A percentile compares a stretch with the other conserved stretches of the same genome.
Conservation (phyloP, 768 basidiomycete species). For the Podaxis mareebaensis region DNA sequence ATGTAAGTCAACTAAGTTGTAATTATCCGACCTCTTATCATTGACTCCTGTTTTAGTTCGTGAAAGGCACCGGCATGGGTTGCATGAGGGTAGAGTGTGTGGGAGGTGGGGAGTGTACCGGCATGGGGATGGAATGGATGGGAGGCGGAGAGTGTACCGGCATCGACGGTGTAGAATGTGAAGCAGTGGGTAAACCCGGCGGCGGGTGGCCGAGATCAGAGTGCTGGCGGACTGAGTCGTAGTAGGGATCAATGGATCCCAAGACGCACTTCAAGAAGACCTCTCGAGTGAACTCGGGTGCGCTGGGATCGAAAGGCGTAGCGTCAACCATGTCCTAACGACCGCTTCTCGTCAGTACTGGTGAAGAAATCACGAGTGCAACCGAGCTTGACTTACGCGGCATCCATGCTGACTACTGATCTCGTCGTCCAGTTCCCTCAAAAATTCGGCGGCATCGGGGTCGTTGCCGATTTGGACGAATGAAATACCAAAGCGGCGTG, state of each 20-base stretch:
- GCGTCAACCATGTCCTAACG: conserved; percentile 15
- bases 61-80: background rate
- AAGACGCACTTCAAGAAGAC: conserved; percentile 13
- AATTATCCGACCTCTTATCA: background rate
- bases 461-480: conserved; percentile 16
- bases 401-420: conserved; percentile 6
- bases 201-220: background rate
- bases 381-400: background rate
- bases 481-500: conserved; percentile 9
- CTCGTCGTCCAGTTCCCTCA: conserved; percentile 14
- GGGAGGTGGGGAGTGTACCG: background rate
- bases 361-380: background rate
- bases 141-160: background rate
- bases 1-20: conserved; percentile 1
- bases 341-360: background rate
- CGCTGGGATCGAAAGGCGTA: conserved; percentile 3
- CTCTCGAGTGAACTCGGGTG: conserved; percentile 10
- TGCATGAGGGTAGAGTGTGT: background rate
- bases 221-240: background rate
- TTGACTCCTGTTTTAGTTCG: background rate
- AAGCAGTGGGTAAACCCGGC: background rate
- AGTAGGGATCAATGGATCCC: conserved; percentile 15
- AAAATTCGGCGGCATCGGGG: conserved; percentile 13
- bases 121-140: background rate
- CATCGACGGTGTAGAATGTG: background rate